Base-by-base conservation (phyloP, 2,329 filamentous ascomycete genomes). In the Beauveria sp. region DNA sequence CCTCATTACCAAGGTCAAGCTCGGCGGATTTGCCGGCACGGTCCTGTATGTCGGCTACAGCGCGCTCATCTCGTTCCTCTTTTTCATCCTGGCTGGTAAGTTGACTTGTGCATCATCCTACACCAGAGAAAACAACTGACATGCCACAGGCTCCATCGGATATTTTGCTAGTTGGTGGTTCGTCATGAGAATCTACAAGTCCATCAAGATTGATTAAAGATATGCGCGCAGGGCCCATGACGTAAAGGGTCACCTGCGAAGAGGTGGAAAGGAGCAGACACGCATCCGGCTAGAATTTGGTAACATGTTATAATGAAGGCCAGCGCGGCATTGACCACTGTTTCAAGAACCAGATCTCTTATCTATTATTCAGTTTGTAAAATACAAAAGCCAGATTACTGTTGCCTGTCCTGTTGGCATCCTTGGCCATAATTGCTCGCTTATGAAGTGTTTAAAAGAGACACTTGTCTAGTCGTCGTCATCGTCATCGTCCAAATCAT, bases 161-260 rank as follows among this genome's bases (percentile, higher is more conserved):
- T 97, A 95, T 79, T 91, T 97, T 69, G 86, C 95, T 9, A 96
- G 91, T 73, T 98, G 93, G 91, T 84, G 89, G 72, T 99, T 99
- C 72, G 89, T 96, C 58, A 86, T 90, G 67, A 93, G 90, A 74
- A 99, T 99, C 64, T 99, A 99, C 74, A 80, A 86, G 26, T 97
- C 93, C n/a, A 96, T 99, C 78, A 99, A 99, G 81, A 92, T 99
- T 66, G 95, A 99, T 73, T 99, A 78, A 74, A 63, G 59, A 58
- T 59, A 53, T 10, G 24, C 18, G 30, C 1, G 18, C 1, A 1
- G 16, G 4, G 2, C 6, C 3, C 34, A 42, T 6, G 18, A 30
- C 7, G 9, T 20, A 6, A 26, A 12, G 8, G 22, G 26, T 40
- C 28, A 28, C 7, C 14, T 40, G 30, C 38, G 30, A n/a, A 34